phyloP scores from a whole-genome alignment of 179 eudicot species.

The Spinacia oleracea region DNA sequence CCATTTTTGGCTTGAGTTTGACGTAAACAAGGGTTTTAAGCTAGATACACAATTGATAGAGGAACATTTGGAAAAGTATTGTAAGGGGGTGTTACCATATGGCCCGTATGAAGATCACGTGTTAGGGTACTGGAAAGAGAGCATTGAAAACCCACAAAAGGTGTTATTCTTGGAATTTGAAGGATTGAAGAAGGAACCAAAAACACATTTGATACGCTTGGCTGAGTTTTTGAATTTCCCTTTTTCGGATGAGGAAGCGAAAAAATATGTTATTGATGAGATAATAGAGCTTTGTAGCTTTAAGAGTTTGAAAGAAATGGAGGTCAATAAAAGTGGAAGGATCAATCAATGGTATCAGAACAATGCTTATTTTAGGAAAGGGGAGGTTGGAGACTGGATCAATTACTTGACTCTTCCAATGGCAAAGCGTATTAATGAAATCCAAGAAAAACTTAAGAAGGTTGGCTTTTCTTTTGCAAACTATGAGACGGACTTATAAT shows the following conservation, averaged over 20 bases:
- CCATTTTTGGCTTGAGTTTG: slow-evolving; percentile 26
- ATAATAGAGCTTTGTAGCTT: slow-evolving; percentile 31
- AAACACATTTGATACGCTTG: slow-evolving; percentile 21
- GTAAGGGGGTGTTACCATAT: slow-evolving; percentile 33
- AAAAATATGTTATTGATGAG: slow-evolving; percentile 23
- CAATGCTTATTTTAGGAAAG: slow-evolving; percentile 31
- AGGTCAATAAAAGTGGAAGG: slow-evolving; percentile 35
- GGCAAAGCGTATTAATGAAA: slow-evolving; percentile 3
- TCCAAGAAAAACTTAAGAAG: neutral
- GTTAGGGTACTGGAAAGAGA: slow-evolving; percentile 31
- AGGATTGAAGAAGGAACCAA: slow-evolving; percentile 27
- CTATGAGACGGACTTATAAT: too few relatives aligned
- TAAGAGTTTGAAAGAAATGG: slow-evolving; percentile 29
- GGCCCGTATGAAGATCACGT: slow-evolving; percentile 37
- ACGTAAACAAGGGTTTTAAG: slow-evolving; percentile 19
- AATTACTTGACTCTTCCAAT: slow-evolving; percentile 23
- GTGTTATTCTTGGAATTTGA: slow-evolving; percentile 34
- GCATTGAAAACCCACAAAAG: slow-evolving; percentile 21
- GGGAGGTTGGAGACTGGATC: slow-evolving; percentile 37
- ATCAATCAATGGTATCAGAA: slow-evolving; percentile 24
- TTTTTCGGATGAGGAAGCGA: slow-evolving; percentile 23
- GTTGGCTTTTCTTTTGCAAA: too few relatives aligned
- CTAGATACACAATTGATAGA: slow-evolving; percentile 27
- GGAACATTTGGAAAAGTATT: slow-evolving; percentile 29
- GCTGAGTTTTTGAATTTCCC: slow-evolving; percentile 30